Base-by-base conservation (phyloP, 371 early-diverging fungal species). In the Umbelopsis sp. region DNA sequence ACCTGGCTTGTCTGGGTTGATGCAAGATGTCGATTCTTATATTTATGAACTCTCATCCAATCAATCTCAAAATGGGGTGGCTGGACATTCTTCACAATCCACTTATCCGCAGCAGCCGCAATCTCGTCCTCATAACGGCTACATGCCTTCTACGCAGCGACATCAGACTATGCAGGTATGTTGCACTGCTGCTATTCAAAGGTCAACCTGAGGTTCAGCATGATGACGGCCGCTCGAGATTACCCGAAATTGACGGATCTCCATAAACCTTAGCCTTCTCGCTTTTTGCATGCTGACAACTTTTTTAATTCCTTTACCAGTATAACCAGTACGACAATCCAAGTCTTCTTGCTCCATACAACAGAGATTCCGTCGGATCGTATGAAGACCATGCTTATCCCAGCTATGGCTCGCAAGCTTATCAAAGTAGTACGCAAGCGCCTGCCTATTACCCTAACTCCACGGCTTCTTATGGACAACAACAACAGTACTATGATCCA, bases 21-120 rank as follows among this genome's bases (percentile, higher is more conserved):
- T 71, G 72, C 63, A 64, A 37, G 74, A 72, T 48, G 74, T 74
- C 9, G 69, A 74, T 44, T 53, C 69, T 32, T 74, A 64, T 52
- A 72, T 74, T 50, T 50, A 63, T 44, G 74, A 74, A 53, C 20
- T 72, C 7, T 57, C 57, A 35, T 29, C 57, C 35, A 57, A 57
- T 57, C 57, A 57, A 14, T 35, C 57, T 10, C 35, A 29, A 57
- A 57, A 37, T 35, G 57, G 57, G 37, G 57, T 57, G 57, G 57
- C 57, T 57, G 57, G 18, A 25, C 57, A 20, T 25, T 57, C 57
- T 11, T 57, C 57, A 57, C 57, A 57, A 18, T 57, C 57, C 35
- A 32, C 5, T 35, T 57, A 57, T 29, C 57, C 37, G 48, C 48
- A 48, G 48, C 48, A 57, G 57, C 22, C 22, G 22, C 32, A 57